Conservation (phyloP, 352 stramenopile genomes). For the Phytophthora cryptogea region DNA sequence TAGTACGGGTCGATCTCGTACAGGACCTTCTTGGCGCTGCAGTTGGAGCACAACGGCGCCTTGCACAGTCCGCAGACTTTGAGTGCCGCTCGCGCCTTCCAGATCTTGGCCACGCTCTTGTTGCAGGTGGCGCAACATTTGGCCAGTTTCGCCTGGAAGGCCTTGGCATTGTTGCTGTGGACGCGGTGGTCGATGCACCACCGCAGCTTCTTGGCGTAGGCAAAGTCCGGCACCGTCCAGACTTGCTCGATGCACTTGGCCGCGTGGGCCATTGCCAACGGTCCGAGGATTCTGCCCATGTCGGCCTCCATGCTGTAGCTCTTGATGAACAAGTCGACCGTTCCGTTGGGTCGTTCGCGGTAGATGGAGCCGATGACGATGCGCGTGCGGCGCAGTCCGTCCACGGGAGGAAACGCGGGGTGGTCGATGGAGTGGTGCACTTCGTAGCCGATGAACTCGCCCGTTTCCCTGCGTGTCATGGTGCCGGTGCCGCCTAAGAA, state of each 20-base stretch:
- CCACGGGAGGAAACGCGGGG: slow-evolving; percentile 34
- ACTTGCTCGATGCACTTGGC: slow-evolving; percentile 41
- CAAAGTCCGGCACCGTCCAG: slow-evolving; percentile 37
- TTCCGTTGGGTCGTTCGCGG: slow-evolving; percentile 30
- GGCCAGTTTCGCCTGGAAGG: slow-evolving; percentile 25
- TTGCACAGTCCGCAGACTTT: slow-evolving; percentile 34
- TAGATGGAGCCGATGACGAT: slow-evolving; percentile 43
- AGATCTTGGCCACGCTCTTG: slow-evolving; percentile 26
- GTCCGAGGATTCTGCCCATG: slow-evolving; percentile 34
- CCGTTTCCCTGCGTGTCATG: slow-evolving; percentile 31
- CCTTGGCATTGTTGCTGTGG: slow-evolving; percentile 34
- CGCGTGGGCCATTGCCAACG: slow-evolving; percentile 36
- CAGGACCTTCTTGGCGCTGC: slow-evolving; percentile 26
- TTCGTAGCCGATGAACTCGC: slow-evolving; percentile 56
- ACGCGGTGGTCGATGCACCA: slow-evolving; percentile 39
- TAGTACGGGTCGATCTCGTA: slow-evolving; percentile 37
- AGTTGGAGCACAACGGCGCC: slow-evolving; percentile 37
- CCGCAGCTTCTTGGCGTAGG: slow-evolving; percentile 40
- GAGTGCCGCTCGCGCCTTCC: slow-evolving; percentile 15
- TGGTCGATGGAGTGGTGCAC: slow-evolving; percentile 65
- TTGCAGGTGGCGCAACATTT: slow-evolving; percentile 25
- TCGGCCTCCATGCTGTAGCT: slow-evolving; percentile 47
- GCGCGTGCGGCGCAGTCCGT: slow-evolving; percentile 38
- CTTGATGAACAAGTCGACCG: slow-evolving; percentile 45
- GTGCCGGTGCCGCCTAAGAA: slow-evolving; percentile 47